Conservation (phyloP, 345 rosid species). For the Chamaenerion angustifolium region DNA sequence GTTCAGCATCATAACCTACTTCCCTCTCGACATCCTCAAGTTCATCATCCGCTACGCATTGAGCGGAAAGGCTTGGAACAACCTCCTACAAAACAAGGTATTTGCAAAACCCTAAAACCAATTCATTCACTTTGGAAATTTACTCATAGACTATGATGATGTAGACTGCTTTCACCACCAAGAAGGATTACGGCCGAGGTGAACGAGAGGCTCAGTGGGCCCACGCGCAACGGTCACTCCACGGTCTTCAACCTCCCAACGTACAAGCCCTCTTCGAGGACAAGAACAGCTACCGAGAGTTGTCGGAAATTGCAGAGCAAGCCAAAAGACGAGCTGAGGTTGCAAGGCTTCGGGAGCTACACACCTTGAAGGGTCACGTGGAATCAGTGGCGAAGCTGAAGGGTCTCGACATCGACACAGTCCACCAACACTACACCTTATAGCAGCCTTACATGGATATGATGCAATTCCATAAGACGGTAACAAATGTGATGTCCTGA, state of each 20-base stretch:
- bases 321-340: slow-evolving; percentile 35
- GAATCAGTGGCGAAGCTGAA: slow-evolving; percentile 28
- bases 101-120: too few relatives aligned
- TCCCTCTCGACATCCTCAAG: slow-evolving; percentile 34
- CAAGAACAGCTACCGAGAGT: slow-evolving; percentile 15
- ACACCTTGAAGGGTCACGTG: slow-evolving; percentile 32
- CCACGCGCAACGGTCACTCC: slow-evolving; percentile 24
- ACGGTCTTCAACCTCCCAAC: slow-evolving; percentile 21
- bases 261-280: slow-evolving; percentile 7
- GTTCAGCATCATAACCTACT: slow-evolving; percentile 27
- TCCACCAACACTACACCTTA: slow-evolving; percentile 30
- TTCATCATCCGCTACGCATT: slow-evolving; percentile 23
- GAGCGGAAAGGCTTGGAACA: slow-evolving; percentile 25
- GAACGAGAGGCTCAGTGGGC: slow-evolving; percentile 45
- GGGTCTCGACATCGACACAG: slow-evolving; percentile 30
- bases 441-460: not conserved
- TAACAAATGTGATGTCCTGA: not conserved
- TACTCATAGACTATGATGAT: too few relatives aligned
- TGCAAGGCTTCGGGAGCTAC: slow-evolving; percentile 32
- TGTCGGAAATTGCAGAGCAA: slow-evolving; percentile 27
- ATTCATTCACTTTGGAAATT: too few relatives aligned
- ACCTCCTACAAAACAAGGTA: slow-evolving; percentile 12
- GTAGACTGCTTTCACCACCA: slow-evolving; percentile 31
- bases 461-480: not conserved
- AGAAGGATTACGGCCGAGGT: slow-evolving; percentile 31